Evolutionary conservation across 202 grass and related monocot genomes (phyloP), one percentile per base, ranked within the genome.

Genomic region (Setaria italica): DNA sequence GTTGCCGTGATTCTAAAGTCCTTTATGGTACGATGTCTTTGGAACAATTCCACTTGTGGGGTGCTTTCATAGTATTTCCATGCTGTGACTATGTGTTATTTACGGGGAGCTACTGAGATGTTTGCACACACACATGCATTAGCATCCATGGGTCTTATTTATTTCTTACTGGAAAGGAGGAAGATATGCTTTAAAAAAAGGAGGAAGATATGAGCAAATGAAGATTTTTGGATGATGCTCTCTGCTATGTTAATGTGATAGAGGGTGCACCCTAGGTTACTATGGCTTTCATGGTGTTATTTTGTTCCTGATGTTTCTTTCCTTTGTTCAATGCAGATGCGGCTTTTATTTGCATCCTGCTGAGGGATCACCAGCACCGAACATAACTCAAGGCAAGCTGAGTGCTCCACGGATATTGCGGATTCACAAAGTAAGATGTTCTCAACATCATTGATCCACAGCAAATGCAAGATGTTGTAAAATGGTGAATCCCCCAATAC

Each of bases 281-380:
- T 17, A 62, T 64, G 14, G 41, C 10, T 79, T 84, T 50, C 33
- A 55, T 88, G 12, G 14, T 35, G 56, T 70, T 56, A 55, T 57
- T 50, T 83, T 84, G 25, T 13, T 48, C 7, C 70, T 88, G 15
- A 80, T 77, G 33, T 77, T 72, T 35, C 51, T 88, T 67, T 79
- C 10, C 53, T 82, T 86, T 69, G 33, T 81, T 49, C 21, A 86
- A 63, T 92, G 71, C 80, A 99, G 97, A 76, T 96, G 93, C 62
- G 91, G 97, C 77, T 99, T 99, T 88, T 94, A 94, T 91, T 89
- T 99, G 86, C 97, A 94, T 87, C 86, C 93, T 37, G 92, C 85
- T 80, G 97, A 99, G 85, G 97, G 97, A 11, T 96, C 97, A 39
- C 90, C 84, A 87, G 90, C 94, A 56, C 93, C 90, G n/a, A 91